A percentile compares a stretch with the other conserved stretches of the same genome.
Evolutionary conservation across 208 protist genomes (phyloP).

Genomic region (Crithidia expoeki): DNA sequence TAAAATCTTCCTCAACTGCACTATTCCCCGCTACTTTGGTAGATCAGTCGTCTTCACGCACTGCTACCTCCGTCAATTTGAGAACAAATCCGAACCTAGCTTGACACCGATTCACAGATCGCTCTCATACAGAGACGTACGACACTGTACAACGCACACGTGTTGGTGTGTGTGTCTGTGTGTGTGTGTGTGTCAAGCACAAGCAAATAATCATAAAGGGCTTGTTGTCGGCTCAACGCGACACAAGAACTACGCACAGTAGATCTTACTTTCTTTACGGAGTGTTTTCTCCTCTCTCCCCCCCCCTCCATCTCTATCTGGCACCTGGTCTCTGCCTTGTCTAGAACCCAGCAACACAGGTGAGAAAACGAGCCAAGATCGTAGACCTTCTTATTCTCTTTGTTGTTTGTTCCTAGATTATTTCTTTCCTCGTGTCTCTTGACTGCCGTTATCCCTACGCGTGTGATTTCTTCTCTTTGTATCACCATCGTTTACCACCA

Average conservation of each 20-base stretch:
- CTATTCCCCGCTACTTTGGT: too few species aligned
- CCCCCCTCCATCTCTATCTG: neutral
- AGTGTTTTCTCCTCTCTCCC: neutral
- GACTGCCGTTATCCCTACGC: slow-evolving; percentile 11
- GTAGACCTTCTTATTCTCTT: neutral
- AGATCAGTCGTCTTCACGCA: too few species aligned
- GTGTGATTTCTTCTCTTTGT: slow-evolving; percentile 3
- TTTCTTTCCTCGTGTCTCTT: slow-evolving; percentile 1
- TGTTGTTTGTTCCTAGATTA: neutral
- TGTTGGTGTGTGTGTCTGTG: too few species aligned
- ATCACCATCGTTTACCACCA: neutral
- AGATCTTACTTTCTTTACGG: neutral
- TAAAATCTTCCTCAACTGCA: too few species aligned
- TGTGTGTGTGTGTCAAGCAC: too few species aligned
- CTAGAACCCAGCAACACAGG: too few species aligned
- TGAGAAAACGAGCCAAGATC: neutral
- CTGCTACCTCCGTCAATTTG: too few species aligned
- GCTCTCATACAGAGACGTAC: too few species aligned
- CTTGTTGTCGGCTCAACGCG: neutral
- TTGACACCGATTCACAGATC: too few species aligned
- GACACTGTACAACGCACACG: too few species aligned
- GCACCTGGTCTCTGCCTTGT: too few species aligned
- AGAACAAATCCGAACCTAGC: too few species aligned
- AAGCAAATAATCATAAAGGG: neutral
- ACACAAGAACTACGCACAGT: neutral